These are phyloP conservation scores for Lactifluus hygrophoroides DNA, from an alignment of 768 basidiomycete genomes.

Conservation along the genomic window DNA sequence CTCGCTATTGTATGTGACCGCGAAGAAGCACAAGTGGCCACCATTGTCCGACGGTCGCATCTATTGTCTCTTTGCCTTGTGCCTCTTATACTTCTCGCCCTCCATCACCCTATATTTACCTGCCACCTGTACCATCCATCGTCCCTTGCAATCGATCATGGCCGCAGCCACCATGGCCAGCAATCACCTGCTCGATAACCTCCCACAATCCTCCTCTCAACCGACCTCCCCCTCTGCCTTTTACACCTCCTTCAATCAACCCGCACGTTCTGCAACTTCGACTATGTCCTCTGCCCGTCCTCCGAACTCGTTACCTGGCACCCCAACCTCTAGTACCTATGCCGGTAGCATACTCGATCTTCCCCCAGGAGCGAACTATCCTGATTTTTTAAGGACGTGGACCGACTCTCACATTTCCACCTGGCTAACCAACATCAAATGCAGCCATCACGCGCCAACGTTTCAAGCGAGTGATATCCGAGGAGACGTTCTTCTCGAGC, in stretches of 20 bases:
- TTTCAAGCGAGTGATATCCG: slow-evolving; percentile 88
- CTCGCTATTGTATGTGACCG: no score
- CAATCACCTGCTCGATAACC: slow-evolving; percentile 28
- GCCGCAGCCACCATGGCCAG: slow-evolving; percentile 23
- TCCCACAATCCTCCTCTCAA: slow-evolving; percentile 32
- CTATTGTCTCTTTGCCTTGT: no score
- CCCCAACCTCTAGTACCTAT: slow-evolving; percentile 29
- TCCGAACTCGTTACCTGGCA: slow-evolving; percentile 36
- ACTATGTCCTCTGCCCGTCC: slow-evolving; percentile 32
- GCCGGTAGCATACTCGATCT: slow-evolving; percentile 39
- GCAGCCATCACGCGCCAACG: slow-evolving; percentile 50
- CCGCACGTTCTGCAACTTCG: slow-evolving; percentile 30
- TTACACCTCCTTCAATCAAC: slow-evolving; percentile 30
- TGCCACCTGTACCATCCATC: no score
- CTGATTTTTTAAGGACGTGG: slow-evolving; percentile 66
- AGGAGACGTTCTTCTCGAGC: slow-evolving; percentile 83
- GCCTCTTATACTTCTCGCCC: no score
- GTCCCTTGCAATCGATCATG: no score
- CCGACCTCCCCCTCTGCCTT: slow-evolving; percentile 30
- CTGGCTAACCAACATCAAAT: slow-evolving; percentile 77
- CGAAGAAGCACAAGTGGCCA: no score
- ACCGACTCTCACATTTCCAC: slow-evolving; percentile 56
- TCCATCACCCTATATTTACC: no score
- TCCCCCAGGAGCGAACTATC: slow-evolving; percentile 48
- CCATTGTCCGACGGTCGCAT: no score